phyloP scores from a whole-genome alignment of 2,329 filamentous ascomycete species.

The Arthrinium phaeospermum region DNA sequence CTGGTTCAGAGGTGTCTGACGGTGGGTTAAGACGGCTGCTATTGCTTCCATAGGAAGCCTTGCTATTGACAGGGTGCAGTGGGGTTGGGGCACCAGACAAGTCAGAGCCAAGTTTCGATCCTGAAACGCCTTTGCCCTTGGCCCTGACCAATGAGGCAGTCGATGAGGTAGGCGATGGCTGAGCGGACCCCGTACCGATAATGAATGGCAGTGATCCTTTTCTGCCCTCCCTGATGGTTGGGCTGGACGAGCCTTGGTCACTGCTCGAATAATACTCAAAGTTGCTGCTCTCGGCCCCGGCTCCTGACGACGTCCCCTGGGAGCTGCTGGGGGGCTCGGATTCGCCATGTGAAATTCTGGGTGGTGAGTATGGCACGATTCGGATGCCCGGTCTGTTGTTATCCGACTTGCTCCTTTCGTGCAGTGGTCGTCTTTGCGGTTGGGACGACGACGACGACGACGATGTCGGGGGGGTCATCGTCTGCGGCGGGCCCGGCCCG shows the following conservation, averaged over 20 bases:
- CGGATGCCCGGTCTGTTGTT: slow-evolving; percentile 51
- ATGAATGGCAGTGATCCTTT: slow-evolving; percentile 2
- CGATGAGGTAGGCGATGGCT: slow-evolving; percentile 40
- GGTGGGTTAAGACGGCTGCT: slow-evolving; percentile 45
- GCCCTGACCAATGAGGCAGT: slow-evolving; percentile 43
- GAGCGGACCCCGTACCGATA: slow-evolving; percentile 36
- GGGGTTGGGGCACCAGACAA: slow-evolving; percentile 40
- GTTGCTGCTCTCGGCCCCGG: slow-evolving; percentile 27
- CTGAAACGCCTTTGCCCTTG: slow-evolving; percentile 51
- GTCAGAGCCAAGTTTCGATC: slow-evolving; percentile 46
- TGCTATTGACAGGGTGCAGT: slow-evolving; percentile 44
- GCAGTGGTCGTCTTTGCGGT: slow-evolving; percentile 40
- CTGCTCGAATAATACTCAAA: slow-evolving; percentile 23
- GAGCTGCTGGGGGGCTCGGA: slow-evolving; percentile 31
- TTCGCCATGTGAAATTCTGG: slow-evolving; percentile 39
- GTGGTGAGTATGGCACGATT: slow-evolving; percentile 55
- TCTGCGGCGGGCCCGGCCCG: slow-evolving; percentile 33
- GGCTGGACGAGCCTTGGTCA: slow-evolving; percentile 28
- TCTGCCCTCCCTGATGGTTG: slow-evolving; percentile 30
- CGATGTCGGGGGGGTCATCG: slow-evolving; percentile 40
- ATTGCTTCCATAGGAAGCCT: slow-evolving; percentile 46
- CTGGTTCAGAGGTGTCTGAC: slow-evolving; percentile 30
- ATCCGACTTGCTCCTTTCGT: slow-evolving; percentile 48
- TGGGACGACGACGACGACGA: slow-evolving; percentile 34
- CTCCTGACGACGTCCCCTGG: slow-evolving; percentile 27